Conservation (phyloP, 805 yeast species). For the Saccharomycopsis olivae region DNA sequence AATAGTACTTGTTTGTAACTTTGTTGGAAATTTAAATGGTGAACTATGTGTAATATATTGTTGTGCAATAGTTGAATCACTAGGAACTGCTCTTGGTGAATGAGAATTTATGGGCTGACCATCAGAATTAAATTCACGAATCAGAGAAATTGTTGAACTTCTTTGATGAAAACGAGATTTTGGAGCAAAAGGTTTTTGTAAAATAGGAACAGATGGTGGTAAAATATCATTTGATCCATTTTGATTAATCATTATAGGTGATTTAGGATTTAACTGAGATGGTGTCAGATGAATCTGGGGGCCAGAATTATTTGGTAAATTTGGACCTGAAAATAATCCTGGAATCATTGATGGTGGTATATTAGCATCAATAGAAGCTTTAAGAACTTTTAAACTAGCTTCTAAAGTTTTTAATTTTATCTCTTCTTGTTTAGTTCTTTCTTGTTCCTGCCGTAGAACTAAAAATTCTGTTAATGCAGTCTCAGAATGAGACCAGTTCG, state of each 20-base stretch:
- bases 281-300: not conserved
- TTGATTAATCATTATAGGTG: not conserved
- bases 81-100: conserved; percentile 7
- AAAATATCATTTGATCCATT: not conserved
- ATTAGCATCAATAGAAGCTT: conserved; percentile 46
- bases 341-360: conserved; percentile 61
- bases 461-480: conserved; percentile 48
- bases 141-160: conserved; percentile 15
- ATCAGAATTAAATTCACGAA: conserved; percentile 18
- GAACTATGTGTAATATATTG: conserved; percentile 11
- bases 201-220: not conserved
- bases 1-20: conserved; percentile 1
- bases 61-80: no score
- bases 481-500: conserved; percentile 47
- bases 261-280: not conserved
- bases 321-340: conserved; percentile 30
- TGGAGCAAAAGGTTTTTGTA: not conserved
- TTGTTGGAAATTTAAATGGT: conserved; percentile 14
- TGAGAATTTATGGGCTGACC: not conserved
- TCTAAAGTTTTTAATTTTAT: conserved; percentile 55
- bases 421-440: conserved; percentile 71
- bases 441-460: conserved; percentile 58
- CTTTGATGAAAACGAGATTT: conserved; percentile 11
- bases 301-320: no score
- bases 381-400: conserved; percentile 50